Percentiles rank a stretch among this genome's conserved stretches.
phyloP scores from a whole-genome alignment of 2,329 filamentous ascomycete species.

The Myriosclerotinia duriaeana region DNA sequence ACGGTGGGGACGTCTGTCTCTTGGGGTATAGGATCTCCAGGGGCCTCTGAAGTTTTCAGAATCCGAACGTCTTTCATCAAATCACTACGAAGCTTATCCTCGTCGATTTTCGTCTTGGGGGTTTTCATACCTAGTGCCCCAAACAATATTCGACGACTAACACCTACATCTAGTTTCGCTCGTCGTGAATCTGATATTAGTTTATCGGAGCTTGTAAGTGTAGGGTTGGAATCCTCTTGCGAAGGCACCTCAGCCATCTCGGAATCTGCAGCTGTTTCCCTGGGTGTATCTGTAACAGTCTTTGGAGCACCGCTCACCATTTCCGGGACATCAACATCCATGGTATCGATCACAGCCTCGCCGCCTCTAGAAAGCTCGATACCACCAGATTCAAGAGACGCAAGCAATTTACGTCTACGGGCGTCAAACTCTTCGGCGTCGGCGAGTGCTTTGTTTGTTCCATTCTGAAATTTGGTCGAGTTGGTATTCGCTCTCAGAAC shows the following conservation, averaged over 20 bases:
- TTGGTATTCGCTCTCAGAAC: slow-evolving; percentile 28
- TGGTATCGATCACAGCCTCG: not conserved
- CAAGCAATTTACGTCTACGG: slow-evolving; percentile 52
- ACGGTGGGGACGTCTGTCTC: slow-evolving; percentile 43
- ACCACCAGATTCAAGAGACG: slow-evolving; percentile 52
- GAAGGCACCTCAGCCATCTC: not conserved
- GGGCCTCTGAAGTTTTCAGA: slow-evolving; percentile 39
- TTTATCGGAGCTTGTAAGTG: not conserved
- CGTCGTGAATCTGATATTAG: slow-evolving; percentile 26
- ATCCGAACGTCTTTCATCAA: slow-evolving; percentile 56
- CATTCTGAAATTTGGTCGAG: slow-evolving; percentile 12
- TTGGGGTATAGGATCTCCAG: slow-evolving; percentile 25
- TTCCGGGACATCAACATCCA: not conserved
- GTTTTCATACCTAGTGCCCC: slow-evolving; percentile 68
- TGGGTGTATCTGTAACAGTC: not conserved
- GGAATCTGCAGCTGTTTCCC: not conserved
- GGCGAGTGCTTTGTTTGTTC: slow-evolving; percentile 17
- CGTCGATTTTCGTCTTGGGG: slow-evolving; percentile 68
- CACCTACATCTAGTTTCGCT: slow-evolving; percentile 53
- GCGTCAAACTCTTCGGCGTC: slow-evolving; percentile 48
- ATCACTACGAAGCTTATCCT: slow-evolving; percentile 59
- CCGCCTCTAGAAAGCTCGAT: slow-evolving; percentile 45
- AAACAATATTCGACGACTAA: slow-evolving; percentile 67
- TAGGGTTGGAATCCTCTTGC: not conserved
- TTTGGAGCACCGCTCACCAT: not conserved